These are phyloP conservation scores for Phyllosticta paracitricarpa DNA, from an alignment of 2,329 filamentous ascomycete species.

Conservation along the genomic window DNA sequence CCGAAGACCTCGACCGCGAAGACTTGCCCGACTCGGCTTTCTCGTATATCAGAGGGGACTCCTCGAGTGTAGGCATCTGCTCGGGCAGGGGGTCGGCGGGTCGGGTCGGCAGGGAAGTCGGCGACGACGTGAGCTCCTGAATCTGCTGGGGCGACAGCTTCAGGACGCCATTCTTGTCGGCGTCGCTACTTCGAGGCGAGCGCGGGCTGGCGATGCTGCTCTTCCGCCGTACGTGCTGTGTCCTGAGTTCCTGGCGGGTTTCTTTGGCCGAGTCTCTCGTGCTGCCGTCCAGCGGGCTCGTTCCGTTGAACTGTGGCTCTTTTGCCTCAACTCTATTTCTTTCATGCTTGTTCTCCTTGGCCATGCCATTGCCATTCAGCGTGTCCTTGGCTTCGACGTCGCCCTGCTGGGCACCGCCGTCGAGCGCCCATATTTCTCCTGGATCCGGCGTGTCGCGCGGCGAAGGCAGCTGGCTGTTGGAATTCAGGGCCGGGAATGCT, in stretches of 20 bases:
- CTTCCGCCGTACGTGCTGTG: not conserved
- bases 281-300: not conserved
- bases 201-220: conserved; percentile 1
- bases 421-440: not conserved
- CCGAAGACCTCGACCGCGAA: not conserved
- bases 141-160: conserved; percentile 47
- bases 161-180: conserved; percentile 28
- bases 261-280: not conserved
- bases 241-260: not conserved
- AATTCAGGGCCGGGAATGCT: conserved; percentile 2
- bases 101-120: conserved; percentile 44
- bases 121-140: conserved; percentile 44
- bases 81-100: conserved; percentile 30
- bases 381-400: not conserved
- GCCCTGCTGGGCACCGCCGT: not conserved
- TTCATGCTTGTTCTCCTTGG: conserved; percentile 2
- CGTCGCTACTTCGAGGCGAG: not conserved
- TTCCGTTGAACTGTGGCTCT: not conserved
- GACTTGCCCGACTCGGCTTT: not conserved
- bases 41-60: conserved; percentile 5
- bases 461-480: conserved; percentile 20
- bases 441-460: conserved; percentile 13
- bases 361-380: not conserved
- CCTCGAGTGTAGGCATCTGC: conserved; percentile 14
- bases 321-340: conserved; percentile 1